phyloP scores from a whole-genome alignment of 179 eudicot species.

The Vitellaria paradoxa region DNA sequence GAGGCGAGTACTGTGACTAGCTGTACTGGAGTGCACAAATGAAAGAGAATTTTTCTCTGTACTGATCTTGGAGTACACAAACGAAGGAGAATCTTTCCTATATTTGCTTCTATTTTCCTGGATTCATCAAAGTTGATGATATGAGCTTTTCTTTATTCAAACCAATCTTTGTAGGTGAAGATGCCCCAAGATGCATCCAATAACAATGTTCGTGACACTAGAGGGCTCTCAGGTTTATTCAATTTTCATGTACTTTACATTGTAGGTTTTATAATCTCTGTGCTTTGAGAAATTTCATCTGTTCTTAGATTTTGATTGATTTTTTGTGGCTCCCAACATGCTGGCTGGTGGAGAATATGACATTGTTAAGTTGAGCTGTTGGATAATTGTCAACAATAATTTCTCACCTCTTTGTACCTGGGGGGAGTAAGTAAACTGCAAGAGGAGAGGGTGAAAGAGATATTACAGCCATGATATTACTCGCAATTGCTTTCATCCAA shows the following conservation, averaged over 20 bases:
- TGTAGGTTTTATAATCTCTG: constrained; percentile 5
- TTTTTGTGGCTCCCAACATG: neutral
- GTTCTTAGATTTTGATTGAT: neutral
- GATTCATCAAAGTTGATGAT: neutral
- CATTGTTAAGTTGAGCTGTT: neutral
- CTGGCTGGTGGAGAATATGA: neutral
- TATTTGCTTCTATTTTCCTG: neutral
- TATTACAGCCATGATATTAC: neutral
- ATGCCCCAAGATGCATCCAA: constrained; percentile 98
- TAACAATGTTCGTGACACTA: constrained; percentile 77
- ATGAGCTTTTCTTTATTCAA: neutral
- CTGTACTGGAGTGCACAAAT: neutral
- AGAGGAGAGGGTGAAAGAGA: neutral
- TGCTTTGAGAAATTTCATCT: neutral
- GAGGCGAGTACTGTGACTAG: neutral
- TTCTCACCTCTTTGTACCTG: neutral
- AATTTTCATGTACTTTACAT: neutral
- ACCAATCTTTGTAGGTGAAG: constrained; percentile 51
- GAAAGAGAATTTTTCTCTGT: neutral
- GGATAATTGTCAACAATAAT: neutral
- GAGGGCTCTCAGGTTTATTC: constrained; percentile 94
- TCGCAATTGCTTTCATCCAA: neutral
- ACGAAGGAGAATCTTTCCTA: neutral
- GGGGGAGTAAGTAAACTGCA: neutral
- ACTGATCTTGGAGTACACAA: neutral